Evolutionary conservation across 306 rosid species (phyloP).

Genomic region (Ochetophila trinervis): DNA sequence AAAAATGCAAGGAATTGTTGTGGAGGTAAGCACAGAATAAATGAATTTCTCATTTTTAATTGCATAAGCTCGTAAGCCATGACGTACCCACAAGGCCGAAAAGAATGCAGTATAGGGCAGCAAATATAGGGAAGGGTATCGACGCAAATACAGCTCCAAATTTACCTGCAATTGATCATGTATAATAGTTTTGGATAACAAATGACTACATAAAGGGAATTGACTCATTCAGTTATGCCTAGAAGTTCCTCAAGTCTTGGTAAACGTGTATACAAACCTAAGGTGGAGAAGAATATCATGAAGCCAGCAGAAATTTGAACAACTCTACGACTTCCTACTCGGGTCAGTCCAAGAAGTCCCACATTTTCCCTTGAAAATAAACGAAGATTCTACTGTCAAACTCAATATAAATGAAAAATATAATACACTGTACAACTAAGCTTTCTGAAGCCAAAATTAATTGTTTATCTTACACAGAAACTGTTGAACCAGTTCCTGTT

Average conservation of each 20-base stretch:
- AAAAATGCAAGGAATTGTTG: constrained; percentile 20
- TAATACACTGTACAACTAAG: constrained; percentile 1
- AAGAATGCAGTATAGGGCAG: constrained; percentile 83
- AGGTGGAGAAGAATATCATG: constrained; percentile 91
- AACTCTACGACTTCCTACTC: constrained; percentile 96
- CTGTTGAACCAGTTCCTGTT: constrained; percentile 83
- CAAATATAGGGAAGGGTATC: constrained; percentile 81
- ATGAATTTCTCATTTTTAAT: background rate
- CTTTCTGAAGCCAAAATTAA: constrained; percentile 12
- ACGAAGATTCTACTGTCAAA: constrained; percentile 21
- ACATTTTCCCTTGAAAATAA: constrained; percentile 74
- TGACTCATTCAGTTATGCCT: background rate
- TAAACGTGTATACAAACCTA: constrained; percentile 52
- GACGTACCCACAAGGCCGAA: constrained; percentile 88
- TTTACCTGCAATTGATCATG: constrained; percentile 51
- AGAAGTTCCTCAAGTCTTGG: constrained; percentile 1
- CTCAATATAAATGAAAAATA: constrained; percentile 6
- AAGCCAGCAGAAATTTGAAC: constrained; percentile 94
- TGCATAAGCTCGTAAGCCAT: constrained; percentile 3
- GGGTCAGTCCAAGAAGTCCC: constrained; percentile 92
- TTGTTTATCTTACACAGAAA: constrained; percentile 75
- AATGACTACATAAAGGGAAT: background rate
- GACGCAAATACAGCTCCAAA: constrained; percentile 99
- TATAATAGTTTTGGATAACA: background rate
- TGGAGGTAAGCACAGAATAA: constrained; percentile 7